Evolutionary conservation across 2,329 filamentous ascomycete genomes (phyloP), one percentile per base, ranked within the genome.

Genomic region (Thelonectria rubi): DNA sequence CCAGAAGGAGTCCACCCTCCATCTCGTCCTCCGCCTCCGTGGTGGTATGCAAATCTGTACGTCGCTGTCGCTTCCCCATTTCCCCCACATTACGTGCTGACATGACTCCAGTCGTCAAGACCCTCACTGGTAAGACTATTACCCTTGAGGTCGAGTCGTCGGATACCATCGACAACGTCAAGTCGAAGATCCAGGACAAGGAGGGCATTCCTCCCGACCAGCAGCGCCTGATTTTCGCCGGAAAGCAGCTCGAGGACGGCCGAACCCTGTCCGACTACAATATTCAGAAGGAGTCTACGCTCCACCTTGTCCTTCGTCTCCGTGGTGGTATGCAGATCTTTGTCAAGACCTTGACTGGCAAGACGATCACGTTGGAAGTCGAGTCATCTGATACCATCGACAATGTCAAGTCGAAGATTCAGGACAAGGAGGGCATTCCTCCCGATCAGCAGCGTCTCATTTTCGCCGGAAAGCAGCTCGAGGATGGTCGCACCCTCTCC

Each of bases 181-280:
- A 97, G 88, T 88, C 86, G 52, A 97, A 97, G 87, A 97, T 97
- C 45, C 94, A 97, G 80, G 94, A 97, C 75, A 97, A 97, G 87
- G 94, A 97, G 80, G 94, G 94, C 24, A 97, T 97, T 55, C 94
- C 94, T 43, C 94, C 94, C 9, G 94, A 97, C 75, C 94, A 97
- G 79, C 94, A 97, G 83, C 94, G 93, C 72, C 79, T 97, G 68
- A 97, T 97, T 76, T 97, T 97, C 71, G 93, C 94, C 51, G 94
- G 94, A 59, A 97, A 97, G 86, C 94, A 97, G 78, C 87, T 97
- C 11, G 94, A 97, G 78, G 94, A 97, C 70, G 94, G 94, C 65
- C 92, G 94, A 55, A 97, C 93, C 26, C 84, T 97, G 0, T 90
- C 87, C 64, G 93, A 97, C 78, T 97, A 97, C 87, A 97, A 97